Evolutionary conservation across 192 early-diverging fungal genomes (phyloP), one percentile per base, ranked within the genome.

Genomic region (Paraglomus occultum): DNA sequence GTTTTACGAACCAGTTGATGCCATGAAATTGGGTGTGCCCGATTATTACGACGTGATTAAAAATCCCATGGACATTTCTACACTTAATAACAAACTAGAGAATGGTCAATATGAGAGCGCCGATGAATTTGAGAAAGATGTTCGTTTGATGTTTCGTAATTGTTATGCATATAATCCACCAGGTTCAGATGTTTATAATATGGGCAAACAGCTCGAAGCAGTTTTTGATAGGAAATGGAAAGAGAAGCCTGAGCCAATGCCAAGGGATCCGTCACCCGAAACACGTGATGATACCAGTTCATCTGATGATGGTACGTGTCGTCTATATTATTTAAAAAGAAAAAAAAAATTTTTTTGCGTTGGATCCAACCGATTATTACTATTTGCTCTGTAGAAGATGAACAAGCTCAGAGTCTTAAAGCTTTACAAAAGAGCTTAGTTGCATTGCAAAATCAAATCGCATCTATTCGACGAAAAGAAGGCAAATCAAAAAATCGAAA

Each of bases 1-100:
- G 15, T 94, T 94, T 64, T 73, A 89, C 52, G 80, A 84, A 58
- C 95, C 97, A 8, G 96, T 99, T 42, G 95, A 98, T 70, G 87
- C 83, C 18, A 84, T 92, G 15, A 84, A 83, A 4, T 82, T 97
- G 66, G 84, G 85, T 60, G 92, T 98, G 51, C 96, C 95, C 14
- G 86, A 88, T 63, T 99, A 99, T 80, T 84, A 86, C 38, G 79
- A 78, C 4, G 83, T 98, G 58, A 84, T 95, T 67, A 90, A 88
- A 68, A 23, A 83, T 39, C 91, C 92, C 1, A 95, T 94, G 91
- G 92, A 93, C 67, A 59, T 95, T 46, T 82, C 79, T 15, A 92
- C 92, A 0, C 84, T 92, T 17, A 62, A 75, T 45, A 67, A 75
- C 40, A 91, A 89, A 67, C 73, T 93, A 4, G 84, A 88, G 9